Conservation (phyloP, 1,139 yeast genomes). For the Suhomyces bribrorum region DNA sequence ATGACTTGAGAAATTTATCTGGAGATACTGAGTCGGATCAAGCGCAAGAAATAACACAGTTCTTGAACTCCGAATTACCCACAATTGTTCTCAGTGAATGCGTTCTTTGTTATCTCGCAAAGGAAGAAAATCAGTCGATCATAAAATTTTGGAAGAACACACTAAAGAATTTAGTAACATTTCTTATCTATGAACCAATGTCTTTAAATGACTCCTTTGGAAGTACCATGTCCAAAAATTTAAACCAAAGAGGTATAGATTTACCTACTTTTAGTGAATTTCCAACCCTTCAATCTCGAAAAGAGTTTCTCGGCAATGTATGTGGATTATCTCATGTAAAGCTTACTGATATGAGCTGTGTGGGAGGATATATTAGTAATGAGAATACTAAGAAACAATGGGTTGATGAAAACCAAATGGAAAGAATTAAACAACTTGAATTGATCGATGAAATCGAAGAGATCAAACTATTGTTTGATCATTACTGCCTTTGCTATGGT, state of each 20-base stretch:
- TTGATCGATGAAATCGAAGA: conserved; percentile 91
- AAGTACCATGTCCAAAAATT: conserved; percentile 72
- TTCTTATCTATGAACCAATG: conserved; percentile 84
- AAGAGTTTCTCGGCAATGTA: conserved; percentile 29
- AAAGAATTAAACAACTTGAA: conserved; percentile 64
- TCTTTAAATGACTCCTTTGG: conserved; percentile 78
- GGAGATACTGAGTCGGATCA: conserved; percentile 4
- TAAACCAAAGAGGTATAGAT: conserved; percentile 69
- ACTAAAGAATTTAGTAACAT: conserved; percentile 29
- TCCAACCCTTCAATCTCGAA: conserved; percentile 45
- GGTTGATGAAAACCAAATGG: conserved; percentile 49
- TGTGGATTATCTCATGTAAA: conserved; percentile 22
- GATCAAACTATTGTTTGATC: conserved; percentile 67
- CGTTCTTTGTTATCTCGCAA: conserved; percentile 77
- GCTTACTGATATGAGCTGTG: conserved; percentile 55
- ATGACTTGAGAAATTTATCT: conserved; percentile 50
- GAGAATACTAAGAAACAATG: conserved; percentile 29
- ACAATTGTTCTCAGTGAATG: conserved; percentile 86
- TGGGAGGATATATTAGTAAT: conserved; percentile 44
- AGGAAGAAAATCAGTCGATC: conserved; percentile 54
- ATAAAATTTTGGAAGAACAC: conserved; percentile 40
- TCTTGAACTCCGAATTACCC: conserved; percentile 46
- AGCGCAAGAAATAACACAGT: conserved; percentile 3
- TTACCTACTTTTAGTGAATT: conserved; percentile 53
- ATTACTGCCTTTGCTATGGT: conserved; percentile 60